Evolutionary conservation across 225 moss, liverwort and hornwort genomes (phyloP).

Genomic region (Takakia lepidozioides): DNA sequence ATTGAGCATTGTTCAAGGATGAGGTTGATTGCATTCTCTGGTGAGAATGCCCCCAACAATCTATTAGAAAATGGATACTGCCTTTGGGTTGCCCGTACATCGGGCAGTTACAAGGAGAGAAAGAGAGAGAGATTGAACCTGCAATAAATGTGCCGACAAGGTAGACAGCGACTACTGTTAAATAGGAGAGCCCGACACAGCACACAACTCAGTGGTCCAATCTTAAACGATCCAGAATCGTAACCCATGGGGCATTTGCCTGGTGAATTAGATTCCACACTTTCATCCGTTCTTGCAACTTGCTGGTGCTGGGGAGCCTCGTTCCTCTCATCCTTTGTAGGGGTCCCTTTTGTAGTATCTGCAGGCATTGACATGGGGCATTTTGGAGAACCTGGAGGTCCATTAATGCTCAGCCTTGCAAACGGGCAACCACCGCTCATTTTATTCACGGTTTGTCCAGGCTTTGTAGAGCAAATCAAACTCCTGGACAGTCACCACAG

Average conservation of each 20-base stretch:
- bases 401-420: conserved; percentile 23
- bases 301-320: conserved; percentile 7
- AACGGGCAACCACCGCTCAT: conserved; percentile 42
- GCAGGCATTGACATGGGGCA: conserved; percentile 17
- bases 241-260: conserved; percentile 89
- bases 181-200: conserved; percentile 80
- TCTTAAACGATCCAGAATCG: conserved; percentile 85
- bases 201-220: conserved; percentile 94
- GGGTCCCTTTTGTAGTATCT: conserved; percentile 5
- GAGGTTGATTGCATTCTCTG: too few species aligned
- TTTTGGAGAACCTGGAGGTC: conserved; percentile 3
- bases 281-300: conserved; percentile 9
- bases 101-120: too few species aligned
- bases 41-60: too few species aligned
- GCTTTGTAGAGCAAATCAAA: too few species aligned
- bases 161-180: conserved; percentile 79
- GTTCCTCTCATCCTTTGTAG: neutral
- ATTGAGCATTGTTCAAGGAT: too few species aligned
- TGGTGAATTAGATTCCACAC: conserved; percentile 13
- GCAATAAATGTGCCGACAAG: conserved; percentile 88
- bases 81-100: too few species aligned
- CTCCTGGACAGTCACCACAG: too few species aligned
- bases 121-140: conserved; percentile 20
- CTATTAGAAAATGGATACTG: too few species aligned
- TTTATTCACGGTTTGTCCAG: too few species aligned